phyloP scores from a whole-genome alignment of 1,284 basidiomycete genomes.

The Ustilago cynodontis region DNA sequence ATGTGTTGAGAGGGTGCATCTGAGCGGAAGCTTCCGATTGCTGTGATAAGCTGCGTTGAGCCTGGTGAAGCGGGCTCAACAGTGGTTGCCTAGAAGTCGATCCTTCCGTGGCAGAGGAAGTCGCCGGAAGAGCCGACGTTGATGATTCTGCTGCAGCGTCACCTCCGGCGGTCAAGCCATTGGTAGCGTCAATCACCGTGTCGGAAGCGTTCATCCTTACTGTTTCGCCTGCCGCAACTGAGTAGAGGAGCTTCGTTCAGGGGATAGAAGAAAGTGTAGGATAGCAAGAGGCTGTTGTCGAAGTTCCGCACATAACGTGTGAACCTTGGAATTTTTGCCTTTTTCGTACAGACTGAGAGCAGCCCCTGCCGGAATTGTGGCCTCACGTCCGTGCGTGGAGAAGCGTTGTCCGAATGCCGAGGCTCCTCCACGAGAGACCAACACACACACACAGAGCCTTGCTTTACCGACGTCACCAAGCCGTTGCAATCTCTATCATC shows the following conservation, averaged over 20 bases:
- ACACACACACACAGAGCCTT: constrained; percentile 14
- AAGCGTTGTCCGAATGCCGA: constrained; percentile 11
- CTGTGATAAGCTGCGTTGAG: constrained; percentile 16
- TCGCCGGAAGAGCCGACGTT: constrained; percentile 24
- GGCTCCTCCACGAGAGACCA: constrained; percentile 33
- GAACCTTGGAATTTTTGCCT: constrained; percentile 1
- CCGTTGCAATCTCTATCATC: background rate
- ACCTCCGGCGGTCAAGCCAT: background rate
- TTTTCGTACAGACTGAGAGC: constrained; percentile 2
- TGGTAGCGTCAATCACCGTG: background rate
- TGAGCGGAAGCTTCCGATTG: constrained; percentile 17
- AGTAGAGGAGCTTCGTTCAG: background rate
- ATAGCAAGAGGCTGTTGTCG: background rate
- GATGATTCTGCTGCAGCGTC: constrained; percentile 12
- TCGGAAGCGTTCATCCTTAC: constrained; percentile 20
- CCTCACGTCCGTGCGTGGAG: constrained; percentile 43
- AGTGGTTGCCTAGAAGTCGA: constrained; percentile 15
- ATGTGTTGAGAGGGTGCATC: constrained; percentile 38
- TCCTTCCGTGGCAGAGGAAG: constrained; percentile 6
- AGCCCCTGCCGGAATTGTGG: constrained; percentile 4
- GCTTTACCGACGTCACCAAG: background rate
- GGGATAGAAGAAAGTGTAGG: background rate
- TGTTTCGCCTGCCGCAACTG: background rate
- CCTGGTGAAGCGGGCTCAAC: constrained; percentile 28
- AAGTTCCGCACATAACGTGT: background rate